Evolutionary conservation across 2,329 filamentous ascomycete genomes (phyloP).

Genomic region (Pleoardoris graminearum): DNA sequence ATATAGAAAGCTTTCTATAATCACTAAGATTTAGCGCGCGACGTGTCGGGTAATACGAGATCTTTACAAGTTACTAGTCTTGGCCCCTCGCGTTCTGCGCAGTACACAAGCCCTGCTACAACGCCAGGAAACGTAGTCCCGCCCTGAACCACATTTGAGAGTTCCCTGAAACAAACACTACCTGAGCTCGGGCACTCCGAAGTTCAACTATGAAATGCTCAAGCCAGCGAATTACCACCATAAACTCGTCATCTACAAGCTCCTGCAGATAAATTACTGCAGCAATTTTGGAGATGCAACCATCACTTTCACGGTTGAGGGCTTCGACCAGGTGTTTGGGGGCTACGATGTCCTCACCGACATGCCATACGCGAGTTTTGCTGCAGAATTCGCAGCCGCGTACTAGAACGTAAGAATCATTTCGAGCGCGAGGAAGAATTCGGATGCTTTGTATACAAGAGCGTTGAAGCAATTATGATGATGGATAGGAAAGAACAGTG

Average conservation of each 20-base stretch:
- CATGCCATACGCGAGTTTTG: constrained; percentile 34
- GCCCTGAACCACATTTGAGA: not conserved
- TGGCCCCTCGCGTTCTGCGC: not conserved
- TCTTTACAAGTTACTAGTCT: constrained; percentile 7
- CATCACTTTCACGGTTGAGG: constrained; percentile 15
- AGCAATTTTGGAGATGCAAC: not conserved
- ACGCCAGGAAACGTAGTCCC: not conserved
- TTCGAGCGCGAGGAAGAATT: constrained; percentile 64
- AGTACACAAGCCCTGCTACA: not conserved
- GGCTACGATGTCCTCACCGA: constrained; percentile 46
- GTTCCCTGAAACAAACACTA: constrained; percentile 7
- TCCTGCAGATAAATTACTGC: not conserved
- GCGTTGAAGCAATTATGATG: not conserved
- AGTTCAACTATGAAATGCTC: constrained; percentile 4
- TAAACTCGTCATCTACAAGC: not conserved
- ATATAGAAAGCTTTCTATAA: too few species aligned
- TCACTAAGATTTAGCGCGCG: too few species aligned
- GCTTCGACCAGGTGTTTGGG: constrained; percentile 54
- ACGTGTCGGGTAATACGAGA: too few species aligned
- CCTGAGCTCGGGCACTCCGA: constrained; percentile 1
- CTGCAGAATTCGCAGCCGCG: constrained; percentile 31
- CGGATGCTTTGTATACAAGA: constrained; percentile 63
- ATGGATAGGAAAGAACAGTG: not conserved
- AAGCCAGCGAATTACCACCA: not conserved
- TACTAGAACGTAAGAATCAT: constrained; percentile 71